These are phyloP conservation scores for Chrysanthemum lavandulifolium DNA, from an alignment of 129 eudicot genomes.

Conservation along the genomic window DNA sequence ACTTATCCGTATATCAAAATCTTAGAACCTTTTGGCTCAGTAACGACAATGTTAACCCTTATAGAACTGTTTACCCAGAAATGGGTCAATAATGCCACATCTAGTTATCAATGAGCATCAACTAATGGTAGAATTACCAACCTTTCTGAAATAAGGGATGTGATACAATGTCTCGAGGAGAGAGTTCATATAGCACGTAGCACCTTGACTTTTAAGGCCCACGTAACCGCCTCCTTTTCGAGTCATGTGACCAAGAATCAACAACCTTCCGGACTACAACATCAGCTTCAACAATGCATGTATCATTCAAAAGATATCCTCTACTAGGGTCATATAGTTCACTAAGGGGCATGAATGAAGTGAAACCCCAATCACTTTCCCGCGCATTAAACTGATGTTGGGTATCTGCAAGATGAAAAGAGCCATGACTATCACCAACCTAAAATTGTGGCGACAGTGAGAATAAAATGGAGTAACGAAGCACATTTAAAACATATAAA, in stretches of 20 bases:
- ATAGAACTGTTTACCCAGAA: conserved; percentile 7
- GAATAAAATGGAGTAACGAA: not conserved
- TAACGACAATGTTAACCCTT: conserved; percentile 6
- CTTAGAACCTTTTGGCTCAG: not conserved
- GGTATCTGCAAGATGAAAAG: conserved; percentile 57
- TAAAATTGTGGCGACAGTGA: conserved; percentile 16
- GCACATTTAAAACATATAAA: conserved; percentile 1
- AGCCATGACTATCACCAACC: conserved; percentile 23
- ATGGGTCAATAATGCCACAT: conserved; percentile 17
- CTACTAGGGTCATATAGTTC: conserved; percentile 80
- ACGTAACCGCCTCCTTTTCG: conserved; percentile 98
- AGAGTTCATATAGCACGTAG: conserved; percentile 98
- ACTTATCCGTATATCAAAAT: not conserved
- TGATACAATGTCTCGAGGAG: conserved; percentile 92
- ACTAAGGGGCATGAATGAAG: conserved; percentile 92
- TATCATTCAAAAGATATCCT: conserved; percentile 83
- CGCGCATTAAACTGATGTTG: conserved; percentile 86
- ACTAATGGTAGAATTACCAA: conserved; percentile 27
- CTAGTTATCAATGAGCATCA: conserved; percentile 20
- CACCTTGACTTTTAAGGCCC: conserved; percentile 97
- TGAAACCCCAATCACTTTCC: conserved; percentile 99
- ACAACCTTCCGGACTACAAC: conserved; percentile 79
- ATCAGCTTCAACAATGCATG: conserved; percentile 81
- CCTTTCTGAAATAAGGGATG: conserved; percentile 98
- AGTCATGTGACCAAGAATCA: conserved; percentile 94